Evolutionary conservation across 2,329 filamentous ascomycete genomes (phyloP), one percentile per base, ranked within the genome.

Genomic region (Nemania abortiva): DNA sequence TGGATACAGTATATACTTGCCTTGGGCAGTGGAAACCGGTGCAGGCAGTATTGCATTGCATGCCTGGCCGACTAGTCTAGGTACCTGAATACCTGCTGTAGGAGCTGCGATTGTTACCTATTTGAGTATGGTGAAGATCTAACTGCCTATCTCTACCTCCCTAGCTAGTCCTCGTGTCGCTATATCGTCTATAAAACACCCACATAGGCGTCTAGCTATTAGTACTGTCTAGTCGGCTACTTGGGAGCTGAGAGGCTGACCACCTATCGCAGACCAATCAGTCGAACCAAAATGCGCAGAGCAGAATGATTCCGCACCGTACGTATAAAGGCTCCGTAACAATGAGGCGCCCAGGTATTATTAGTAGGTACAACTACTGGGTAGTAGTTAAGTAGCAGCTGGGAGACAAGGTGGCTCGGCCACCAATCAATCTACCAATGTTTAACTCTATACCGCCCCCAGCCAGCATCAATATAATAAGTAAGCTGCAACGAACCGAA

Each of bases 201-300:
- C 6, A 24, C 31, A 34, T 34, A 24, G 2, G 20, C 22, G 1
- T 37, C 0, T 34, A 49, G 15, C 22, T 20, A 56, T 20, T 18
- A 22, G 20, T 15, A 42, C 31, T 42, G 54, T 24, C 20, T 56
- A 42, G 24, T 20, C 42, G 10, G 9, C 24, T 24, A n/a, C n/a
- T n/a, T n/a, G 22, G 27, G 24, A 59, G 42, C 45, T 34, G 57
- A 59, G 57, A 58, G 24, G 57, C 42, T 59, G 56, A 59, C 56
- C 34, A n/a, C 20, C 29, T 11, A 6, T 10, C 15, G 15, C 37
- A 42, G 10, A 42, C 37, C 37, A 42, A 42, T 13, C 37, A 42
- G 37, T 13, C 13, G 37, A 7, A 42, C 37, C 37, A 13, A 15
- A 13, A 42, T 42, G 10, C 15, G n/a, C 42, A 47, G 42, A 5